Evolutionary conservation across 2,329 filamentous ascomycete genomes (phyloP).

Genomic region (Mariannaea sp.): DNA sequence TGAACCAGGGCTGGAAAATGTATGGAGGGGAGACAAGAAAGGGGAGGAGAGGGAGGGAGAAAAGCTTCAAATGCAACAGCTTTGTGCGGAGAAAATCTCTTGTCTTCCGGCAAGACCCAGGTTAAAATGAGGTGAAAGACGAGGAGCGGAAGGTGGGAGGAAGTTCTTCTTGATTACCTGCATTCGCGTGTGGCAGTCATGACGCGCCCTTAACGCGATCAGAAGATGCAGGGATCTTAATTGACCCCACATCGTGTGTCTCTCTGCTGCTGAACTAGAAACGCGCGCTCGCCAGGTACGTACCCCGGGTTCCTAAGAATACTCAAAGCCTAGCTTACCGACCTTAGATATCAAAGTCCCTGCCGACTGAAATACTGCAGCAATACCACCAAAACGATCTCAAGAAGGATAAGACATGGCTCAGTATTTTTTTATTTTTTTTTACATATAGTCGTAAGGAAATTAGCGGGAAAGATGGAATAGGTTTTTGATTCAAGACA

Average conservation of each 20-base stretch:
- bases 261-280: slow-evolving; percentile 2
- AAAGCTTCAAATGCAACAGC: too few relatives aligned
- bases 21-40: background rate
- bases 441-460: too few relatives aligned
- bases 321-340: too few relatives aligned
- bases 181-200: slow-evolving; percentile 36
- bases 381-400: too few relatives aligned
- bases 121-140: slow-evolving; percentile 6
- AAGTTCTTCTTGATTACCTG: slow-evolving; percentile 11
- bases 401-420: too few relatives aligned
- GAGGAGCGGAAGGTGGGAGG: slow-evolving; percentile 17
- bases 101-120: background rate
- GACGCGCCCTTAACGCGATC: slow-evolving; percentile 39
- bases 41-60: background rate
- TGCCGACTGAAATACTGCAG: too few relatives aligned
- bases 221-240: slow-evolving; percentile 38
- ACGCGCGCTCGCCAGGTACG: background rate
- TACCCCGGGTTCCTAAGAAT: background rate
- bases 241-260: slow-evolving; percentile 35
- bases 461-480: too few relatives aligned
- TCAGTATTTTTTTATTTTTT: too few relatives aligned
- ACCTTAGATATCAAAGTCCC: too few relatives aligned
- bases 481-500: too few relatives aligned
- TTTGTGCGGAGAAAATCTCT: too few relatives aligned
- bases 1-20: background rate